A percentile compares a stretch with the other conserved stretches of the same genome.
phyloP scores from a whole-genome alignment of 1,284 basidiomycete genomes.

The Cronartium quercuum region DNA sequence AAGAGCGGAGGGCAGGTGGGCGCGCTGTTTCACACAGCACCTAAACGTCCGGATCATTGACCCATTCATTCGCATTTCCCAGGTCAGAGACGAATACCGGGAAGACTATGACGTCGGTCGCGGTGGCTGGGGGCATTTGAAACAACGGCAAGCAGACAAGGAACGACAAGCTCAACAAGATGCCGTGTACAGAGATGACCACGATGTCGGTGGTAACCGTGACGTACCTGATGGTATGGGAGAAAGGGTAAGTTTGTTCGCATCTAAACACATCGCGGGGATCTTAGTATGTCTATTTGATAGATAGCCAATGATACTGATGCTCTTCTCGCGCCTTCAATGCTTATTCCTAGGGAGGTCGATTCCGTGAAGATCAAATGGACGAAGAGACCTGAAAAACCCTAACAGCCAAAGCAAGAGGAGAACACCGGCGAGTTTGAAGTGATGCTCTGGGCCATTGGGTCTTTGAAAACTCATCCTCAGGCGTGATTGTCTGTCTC shows the following conservation, averaged over 20 bases:
- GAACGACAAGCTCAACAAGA: constrained; percentile 66
- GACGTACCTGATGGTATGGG: constrained; percentile 56
- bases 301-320: background rate
- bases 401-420: too few species aligned
- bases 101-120: constrained; percentile 83
- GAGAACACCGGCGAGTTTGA: too few species aligned
- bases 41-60: background rate
- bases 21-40: background rate
- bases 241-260: constrained; percentile 13
- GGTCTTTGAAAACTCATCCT: too few species aligned
- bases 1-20: constrained; percentile 88
- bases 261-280: background rate
- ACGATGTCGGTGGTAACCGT: constrained; percentile 66
- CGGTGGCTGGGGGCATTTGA: constrained; percentile 78
- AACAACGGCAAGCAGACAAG: constrained; percentile 66
- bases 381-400: too few species aligned
- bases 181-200: constrained; percentile 78
- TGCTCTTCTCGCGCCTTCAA: background rate
- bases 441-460: too few species aligned
- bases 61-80: background rate
- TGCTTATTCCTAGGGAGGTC: constrained; percentile 1
- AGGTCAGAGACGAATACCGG: constrained; percentile 85
- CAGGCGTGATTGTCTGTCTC: too few species aligned
- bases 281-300: background rate
- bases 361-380: constrained; percentile 29